phyloP scores from a whole-genome alignment of 2,329 filamentous ascomycete species.

The Rutstroemia sp. region DNA sequence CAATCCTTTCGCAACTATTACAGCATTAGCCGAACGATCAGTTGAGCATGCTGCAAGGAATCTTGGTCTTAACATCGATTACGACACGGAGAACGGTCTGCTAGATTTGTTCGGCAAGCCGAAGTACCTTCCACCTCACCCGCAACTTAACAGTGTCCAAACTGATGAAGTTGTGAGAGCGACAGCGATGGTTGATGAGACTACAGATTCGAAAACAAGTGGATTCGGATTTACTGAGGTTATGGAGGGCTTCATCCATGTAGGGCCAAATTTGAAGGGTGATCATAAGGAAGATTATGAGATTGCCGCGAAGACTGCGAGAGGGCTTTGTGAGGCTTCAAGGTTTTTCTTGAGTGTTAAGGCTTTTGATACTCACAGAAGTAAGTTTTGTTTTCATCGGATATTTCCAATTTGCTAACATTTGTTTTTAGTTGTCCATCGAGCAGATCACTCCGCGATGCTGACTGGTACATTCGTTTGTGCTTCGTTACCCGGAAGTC shows the following conservation, averaged over 20 bases:
- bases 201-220: conserved; percentile 30
- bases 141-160: conserved; percentile 10
- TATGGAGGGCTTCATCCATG: conserved; percentile 55
- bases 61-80: conserved; percentile 36
- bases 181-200: conserved; percentile 31
- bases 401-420: not conserved
- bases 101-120: conserved; percentile 50
- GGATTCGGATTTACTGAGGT: conserved; percentile 57
- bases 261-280: conserved; percentile 33
- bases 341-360: conserved; percentile 53
- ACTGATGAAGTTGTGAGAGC: conserved; percentile 35
- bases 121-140: conserved; percentile 14
- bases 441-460: conserved; percentile 43
- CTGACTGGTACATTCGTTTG: conserved; percentile 54
- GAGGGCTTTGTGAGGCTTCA: conserved; percentile 46
- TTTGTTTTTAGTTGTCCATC: conserved; percentile 32
- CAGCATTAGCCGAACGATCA: conserved; percentile 58
- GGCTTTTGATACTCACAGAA: conserved; percentile 43
- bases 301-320: conserved; percentile 43
- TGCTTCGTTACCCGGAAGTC: conserved; percentile 45
- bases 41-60: conserved; percentile 43
- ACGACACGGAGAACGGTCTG: conserved; percentile 38
- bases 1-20: conserved; percentile 63
- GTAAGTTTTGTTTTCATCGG: conserved; percentile 18
- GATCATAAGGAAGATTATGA: conserved; percentile 46